phyloP scores from a whole-genome alignment of 2,329 filamentous ascomycete species.

The Alternaria sp. region DNA sequence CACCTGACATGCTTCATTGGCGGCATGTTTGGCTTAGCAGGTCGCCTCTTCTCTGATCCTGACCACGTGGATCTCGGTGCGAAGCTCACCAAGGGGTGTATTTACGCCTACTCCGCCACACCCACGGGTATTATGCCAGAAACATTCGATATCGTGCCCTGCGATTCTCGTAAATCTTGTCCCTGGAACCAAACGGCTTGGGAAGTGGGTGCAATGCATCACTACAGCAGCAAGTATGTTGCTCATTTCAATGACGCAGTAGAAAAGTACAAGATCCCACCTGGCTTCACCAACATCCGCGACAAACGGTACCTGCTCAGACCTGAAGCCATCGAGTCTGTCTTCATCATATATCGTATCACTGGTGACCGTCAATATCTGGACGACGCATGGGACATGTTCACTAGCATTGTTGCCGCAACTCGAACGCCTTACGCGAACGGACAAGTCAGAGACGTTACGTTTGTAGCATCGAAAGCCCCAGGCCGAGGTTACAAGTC shows the following conservation, averaged over 20 bases:
- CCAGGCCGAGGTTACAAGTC: constrained; percentile 8
- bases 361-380: constrained; percentile 60
- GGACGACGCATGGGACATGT: constrained; percentile 60
- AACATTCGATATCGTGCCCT: constrained; percentile 62
- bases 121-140: constrained; percentile 70
- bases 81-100: constrained; percentile 68
- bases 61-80: constrained; percentile 64
- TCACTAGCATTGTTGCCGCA: constrained; percentile 51
- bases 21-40: constrained; percentile 68
- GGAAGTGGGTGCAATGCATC: constrained; percentile 50
- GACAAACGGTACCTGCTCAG: constrained; percentile 58
- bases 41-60: constrained; percentile 63
- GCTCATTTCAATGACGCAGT: constrained; percentile 26
- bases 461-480: constrained; percentile 21
- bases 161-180: constrained; percentile 53
- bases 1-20: constrained; percentile 70
- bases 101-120: constrained; percentile 67
- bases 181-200: constrained; percentile 64
- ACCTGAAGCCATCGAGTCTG: constrained; percentile 67
- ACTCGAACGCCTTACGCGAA: constrained; percentile 55
- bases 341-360: constrained; percentile 68
- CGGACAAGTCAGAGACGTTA: constrained; percentile 57
- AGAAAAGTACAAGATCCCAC: constrained; percentile 39
- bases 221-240: constrained; percentile 28
- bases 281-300: constrained; percentile 52